A percentile compares a stretch with the other conserved stretches of the same genome.
phyloP scores from a whole-genome alignment of 2,329 filamentous ascomycete species.

The Trichoderma endophyticum region DNA sequence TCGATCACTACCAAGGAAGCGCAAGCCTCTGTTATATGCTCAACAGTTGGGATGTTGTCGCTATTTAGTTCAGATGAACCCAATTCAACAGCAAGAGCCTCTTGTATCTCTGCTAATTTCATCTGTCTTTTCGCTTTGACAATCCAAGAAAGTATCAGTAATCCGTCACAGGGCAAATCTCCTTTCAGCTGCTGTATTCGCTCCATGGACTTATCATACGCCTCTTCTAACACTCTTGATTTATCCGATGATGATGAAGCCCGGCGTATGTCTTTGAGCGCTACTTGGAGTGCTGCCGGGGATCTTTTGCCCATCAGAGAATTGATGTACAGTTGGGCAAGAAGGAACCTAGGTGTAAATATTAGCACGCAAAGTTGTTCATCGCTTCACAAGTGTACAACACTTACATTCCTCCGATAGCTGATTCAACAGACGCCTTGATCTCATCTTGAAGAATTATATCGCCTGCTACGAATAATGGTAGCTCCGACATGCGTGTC shows the following conservation, averaged over 20 bases:
- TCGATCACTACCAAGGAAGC: slow-evolving; percentile 42
- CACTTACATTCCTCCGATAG: slow-evolving; percentile 4
- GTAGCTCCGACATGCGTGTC: neutral
- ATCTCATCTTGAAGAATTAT: neutral
- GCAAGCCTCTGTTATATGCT: slow-evolving; percentile 37
- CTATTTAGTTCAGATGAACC: neutral
- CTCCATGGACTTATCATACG: slow-evolving; percentile 43
- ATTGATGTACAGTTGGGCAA: neutral
- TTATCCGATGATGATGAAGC: neutral
- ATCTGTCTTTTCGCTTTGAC: slow-evolving; percentile 36
- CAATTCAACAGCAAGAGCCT: slow-evolving; percentile 41
- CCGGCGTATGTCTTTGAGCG: neutral
- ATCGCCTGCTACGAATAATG: neutral
- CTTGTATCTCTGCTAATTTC: slow-evolving; percentile 35
- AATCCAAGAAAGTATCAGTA: slow-evolving; percentile 40
- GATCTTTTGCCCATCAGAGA: neutral
- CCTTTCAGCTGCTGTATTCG: slow-evolving; percentile 40
- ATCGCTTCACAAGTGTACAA: too few relatives aligned
- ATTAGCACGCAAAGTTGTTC: too few relatives aligned
- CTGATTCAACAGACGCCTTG: neutral
- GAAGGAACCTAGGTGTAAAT: neutral
- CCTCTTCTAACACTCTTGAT: slow-evolving; percentile 33
- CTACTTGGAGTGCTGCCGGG: neutral
- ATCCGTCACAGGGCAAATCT: slow-evolving; percentile 32
- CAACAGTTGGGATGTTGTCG: slow-evolving; percentile 33